A percentile compares a stretch with the other conserved stretches of the same genome.
Conservation (phyloP, 768 basidiomycete genomes). For the Auriscalpium orientale region DNA sequence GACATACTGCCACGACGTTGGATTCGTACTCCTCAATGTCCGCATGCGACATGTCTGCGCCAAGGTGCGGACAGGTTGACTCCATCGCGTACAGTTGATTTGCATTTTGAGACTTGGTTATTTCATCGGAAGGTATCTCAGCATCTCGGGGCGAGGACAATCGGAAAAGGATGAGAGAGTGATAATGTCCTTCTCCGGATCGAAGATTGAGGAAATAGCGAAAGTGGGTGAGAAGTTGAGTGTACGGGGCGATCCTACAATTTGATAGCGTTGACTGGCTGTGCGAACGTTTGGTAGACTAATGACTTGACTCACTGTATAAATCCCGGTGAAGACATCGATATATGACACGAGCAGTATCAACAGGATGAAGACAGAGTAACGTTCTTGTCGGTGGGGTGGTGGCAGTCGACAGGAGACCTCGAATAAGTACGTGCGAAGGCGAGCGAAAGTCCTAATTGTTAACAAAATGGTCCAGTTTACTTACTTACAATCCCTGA, state of each 20-base stretch:
- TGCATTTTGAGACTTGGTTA: neutral
- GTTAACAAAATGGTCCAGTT: no score
- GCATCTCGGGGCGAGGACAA: neutral
- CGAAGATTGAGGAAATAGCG: slow-evolving; percentile 12
- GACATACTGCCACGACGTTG: slow-evolving; percentile 60
- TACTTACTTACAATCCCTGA: no score
- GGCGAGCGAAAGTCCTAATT: no score
- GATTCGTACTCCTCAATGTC: slow-evolving; percentile 65
- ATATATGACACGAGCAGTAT: neutral
- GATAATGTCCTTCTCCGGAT: slow-evolving; percentile 17
- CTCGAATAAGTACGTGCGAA: no score
- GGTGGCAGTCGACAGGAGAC: no score
- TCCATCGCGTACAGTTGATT: slow-evolving; percentile 71
- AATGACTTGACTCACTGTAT: neutral
- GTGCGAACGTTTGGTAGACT: neutral
- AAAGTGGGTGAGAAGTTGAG: neutral
- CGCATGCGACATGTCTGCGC: slow-evolving; percentile 73
- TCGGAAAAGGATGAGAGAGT: slow-evolving; percentile 24
- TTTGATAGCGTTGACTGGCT: neutral
- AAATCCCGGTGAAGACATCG: neutral
- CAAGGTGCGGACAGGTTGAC: slow-evolving; percentile 71
- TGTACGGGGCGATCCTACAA: slow-evolving; percentile 1
- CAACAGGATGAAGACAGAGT: neutral
- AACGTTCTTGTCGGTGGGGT: no score
- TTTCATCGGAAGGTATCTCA: neutral